Base-by-base conservation (phyloP, 768 basidiomycete genomes). In the Pulveroboletus sp. region DNA sequence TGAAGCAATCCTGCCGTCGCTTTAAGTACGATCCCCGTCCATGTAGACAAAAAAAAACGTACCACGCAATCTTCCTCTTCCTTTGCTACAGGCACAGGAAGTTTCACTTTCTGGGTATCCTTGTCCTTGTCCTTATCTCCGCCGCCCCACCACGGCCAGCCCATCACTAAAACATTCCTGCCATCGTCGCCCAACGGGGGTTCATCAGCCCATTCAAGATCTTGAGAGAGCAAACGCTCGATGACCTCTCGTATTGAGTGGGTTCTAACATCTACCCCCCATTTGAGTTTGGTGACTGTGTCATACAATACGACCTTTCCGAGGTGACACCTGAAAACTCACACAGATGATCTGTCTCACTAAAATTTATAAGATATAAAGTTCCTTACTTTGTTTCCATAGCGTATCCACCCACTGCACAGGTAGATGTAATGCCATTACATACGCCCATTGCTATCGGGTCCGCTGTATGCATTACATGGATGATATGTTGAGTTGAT, bases 401-500 rank as follows among this genome's bases (percentile, higher is more conserved):
- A 0, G 92, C 95, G 60, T 89, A 94, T 1, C 95, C 94, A 0
- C 73, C 91, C 29, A 89, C 77, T 14, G 85, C 81, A 65, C 95
- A 99, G 1, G 78, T 68, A 0, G 88, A 93, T 9, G 78, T 72
- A 1, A 87, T 73, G 12, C 91, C 92, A 12, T 73, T 93, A 61
- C 91, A 93, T 0, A 76, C 76, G 1, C 89, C 89, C 80, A 89
- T 88, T 4, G 94, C 80, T 30, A 97, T 89, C 0, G 94, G 94
- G 74, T 98, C 95, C 19, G 86, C 94, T 1, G 88, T 97, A 63
- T 97, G 87, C 61, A 89, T 95, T 8, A 97, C 76, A 60, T 97
- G 92, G 0, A 86, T 93, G 35, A 95, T 74, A 54, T 89, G 87
- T 4, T 83, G 79, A 0, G 76, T 75, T 2, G 84, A 82, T 0